A percentile compares a stretch with the other conserved stretches of the same genome.
phyloP scores from a whole-genome alignment of 331 rosid genomes.

The Acacia pycnantha region DNA sequence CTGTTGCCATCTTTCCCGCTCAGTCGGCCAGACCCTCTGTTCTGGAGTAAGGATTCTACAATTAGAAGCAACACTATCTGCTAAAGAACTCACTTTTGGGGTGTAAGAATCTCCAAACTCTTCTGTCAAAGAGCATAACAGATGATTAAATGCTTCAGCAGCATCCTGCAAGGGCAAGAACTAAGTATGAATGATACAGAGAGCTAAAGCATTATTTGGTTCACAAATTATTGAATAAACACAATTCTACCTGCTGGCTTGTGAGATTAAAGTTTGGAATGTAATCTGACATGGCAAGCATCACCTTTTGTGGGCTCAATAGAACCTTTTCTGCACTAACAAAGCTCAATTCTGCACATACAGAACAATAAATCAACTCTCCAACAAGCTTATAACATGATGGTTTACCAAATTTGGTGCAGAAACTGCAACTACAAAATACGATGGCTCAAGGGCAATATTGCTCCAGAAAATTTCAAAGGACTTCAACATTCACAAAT shows the following conservation, averaged over 20 bases:
- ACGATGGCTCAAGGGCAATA: neutral
- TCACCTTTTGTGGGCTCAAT: constrained; percentile 60
- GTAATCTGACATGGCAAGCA: constrained; percentile 68
- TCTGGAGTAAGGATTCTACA: constrained; percentile 60
- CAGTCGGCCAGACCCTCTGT: constrained; percentile 45
- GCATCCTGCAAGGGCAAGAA: constrained; percentile 68
- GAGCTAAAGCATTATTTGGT: constrained; percentile 6
- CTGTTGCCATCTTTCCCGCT: constrained; percentile 73
- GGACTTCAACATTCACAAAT: neutral
- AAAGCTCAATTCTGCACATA: constrained; percentile 52
- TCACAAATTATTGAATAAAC: constrained; percentile 3
- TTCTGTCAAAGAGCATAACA: constrained; percentile 74
- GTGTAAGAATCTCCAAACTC: constrained; percentile 65
- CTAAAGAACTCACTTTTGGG: constrained; percentile 61
- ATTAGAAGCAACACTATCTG: constrained; percentile 59
- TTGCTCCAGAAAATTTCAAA: neutral
- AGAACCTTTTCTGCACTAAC: constrained; percentile 47
- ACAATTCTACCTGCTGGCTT: constrained; percentile 68
- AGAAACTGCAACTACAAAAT: neutral
- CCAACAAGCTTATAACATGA: neutral
- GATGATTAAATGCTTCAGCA: constrained; percentile 90
- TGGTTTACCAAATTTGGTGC: neutral
- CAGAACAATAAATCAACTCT: neutral
- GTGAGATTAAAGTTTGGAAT: constrained; percentile 78
- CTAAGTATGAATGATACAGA: constrained; percentile 16